phyloP scores from a whole-genome alignment of 2,329 filamentous ascomycete species.

The Cladophialophora immunda region DNA sequence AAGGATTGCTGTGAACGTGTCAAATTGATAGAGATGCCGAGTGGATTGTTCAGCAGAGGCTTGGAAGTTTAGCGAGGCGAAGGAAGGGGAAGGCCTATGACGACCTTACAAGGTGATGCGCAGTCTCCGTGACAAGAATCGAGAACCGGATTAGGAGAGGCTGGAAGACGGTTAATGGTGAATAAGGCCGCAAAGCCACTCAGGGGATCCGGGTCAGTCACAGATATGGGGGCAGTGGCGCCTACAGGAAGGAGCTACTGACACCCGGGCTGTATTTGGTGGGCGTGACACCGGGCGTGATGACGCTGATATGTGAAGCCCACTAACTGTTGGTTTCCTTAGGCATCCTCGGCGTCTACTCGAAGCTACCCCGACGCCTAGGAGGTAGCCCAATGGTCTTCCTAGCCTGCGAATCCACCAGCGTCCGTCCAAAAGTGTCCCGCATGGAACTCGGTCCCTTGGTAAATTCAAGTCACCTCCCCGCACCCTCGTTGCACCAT shows the following conservation, averaged over 20 bases:
- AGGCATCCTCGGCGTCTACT: no score
- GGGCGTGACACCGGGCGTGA: not conserved
- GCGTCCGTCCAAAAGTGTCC: not conserved
- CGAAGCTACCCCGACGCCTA: no score
- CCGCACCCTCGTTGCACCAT: conserved; percentile 9
- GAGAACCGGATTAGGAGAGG: conserved; percentile 22
- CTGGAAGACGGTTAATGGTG: conserved; percentile 1
- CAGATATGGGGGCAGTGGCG: not conserved
- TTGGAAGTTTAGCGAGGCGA: conserved; percentile 9
- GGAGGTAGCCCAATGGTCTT: no score
- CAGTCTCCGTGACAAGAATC: not conserved
- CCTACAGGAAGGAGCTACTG: not conserved
- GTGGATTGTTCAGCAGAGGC: conserved; percentile 32
- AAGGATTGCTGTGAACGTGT: conserved; percentile 33
- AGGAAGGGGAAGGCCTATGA: conserved; percentile 16
- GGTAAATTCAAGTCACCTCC: conserved; percentile 5
- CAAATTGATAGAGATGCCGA: conserved; percentile 36
- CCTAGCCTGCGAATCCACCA: not conserved
- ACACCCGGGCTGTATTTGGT: not conserved
- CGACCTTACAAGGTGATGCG: conserved; percentile 11
- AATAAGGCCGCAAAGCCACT: not conserved
- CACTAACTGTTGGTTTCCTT: not conserved
- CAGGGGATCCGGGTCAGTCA: not conserved
- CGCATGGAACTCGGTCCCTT: not conserved
- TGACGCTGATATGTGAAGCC: not conserved